Percentiles rank a stretch among this genome's conserved stretches.
phyloP scores from a whole-genome alignment of 768 basidiomycete species.

The Mycena maculata region DNA sequence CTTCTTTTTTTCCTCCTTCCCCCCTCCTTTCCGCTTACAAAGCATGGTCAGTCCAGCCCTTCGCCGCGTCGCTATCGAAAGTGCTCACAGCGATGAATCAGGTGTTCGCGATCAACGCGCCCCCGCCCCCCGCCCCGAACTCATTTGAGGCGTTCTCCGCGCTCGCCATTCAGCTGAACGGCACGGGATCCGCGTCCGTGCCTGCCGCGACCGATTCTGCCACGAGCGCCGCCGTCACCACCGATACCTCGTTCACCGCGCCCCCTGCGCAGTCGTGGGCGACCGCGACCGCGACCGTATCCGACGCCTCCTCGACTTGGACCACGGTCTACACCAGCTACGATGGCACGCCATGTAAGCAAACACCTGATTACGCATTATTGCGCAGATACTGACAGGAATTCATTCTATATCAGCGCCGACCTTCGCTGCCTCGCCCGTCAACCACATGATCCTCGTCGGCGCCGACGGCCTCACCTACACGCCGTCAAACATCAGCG shows the following conservation, averaged over 20 bases:
- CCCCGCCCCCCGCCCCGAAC: constrained; percentile 36
- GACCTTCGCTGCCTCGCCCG: constrained; percentile 27
- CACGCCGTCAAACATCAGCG: constrained; percentile 35
- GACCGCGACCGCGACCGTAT: constrained; percentile 49
- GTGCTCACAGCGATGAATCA: no score
- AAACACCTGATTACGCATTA: neutral
- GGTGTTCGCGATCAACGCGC: constrained; percentile 47
- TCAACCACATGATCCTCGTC: constrained; percentile 35
- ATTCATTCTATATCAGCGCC: constrained; percentile 12
- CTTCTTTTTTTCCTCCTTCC: no score
- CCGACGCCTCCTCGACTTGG: constrained; percentile 36
- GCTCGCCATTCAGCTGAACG: constrained; percentile 29
- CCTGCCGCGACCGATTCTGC: neutral
- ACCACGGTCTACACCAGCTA: constrained; percentile 46
- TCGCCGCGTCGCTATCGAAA: no score
- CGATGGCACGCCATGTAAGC: constrained; percentile 36
- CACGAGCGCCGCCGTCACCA: neutral
- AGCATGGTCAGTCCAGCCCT: no score
- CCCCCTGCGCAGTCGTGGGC: constrained; percentile 39
- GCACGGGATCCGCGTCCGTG: constrained; percentile 9
- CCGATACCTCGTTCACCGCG: constrained; percentile 36
- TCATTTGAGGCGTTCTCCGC: constrained; percentile 36
- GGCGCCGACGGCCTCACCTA: constrained; percentile 33
- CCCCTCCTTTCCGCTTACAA: no score
- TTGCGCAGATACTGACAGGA: neutral